phyloP scores from a whole-genome alignment of 1,284 basidiomycete genomes.

The Jaminaea rosea region DNA sequence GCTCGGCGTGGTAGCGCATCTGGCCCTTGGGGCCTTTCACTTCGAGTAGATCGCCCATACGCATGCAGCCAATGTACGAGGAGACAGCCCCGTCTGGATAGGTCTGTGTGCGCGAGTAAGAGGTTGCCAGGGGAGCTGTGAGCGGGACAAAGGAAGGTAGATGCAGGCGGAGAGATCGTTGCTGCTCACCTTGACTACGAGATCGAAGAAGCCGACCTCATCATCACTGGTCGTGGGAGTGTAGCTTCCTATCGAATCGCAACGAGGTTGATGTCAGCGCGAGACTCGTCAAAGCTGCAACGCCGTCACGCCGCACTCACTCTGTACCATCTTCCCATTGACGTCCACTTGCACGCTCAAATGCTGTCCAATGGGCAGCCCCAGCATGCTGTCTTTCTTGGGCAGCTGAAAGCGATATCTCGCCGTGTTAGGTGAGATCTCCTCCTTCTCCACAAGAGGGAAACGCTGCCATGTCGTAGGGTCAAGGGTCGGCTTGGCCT shows the following conservation, averaged over 20 bases:
- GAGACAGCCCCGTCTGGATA: constrained; percentile 97
- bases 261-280: too few relatives aligned
- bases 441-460: constrained; percentile 68
- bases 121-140: not conserved
- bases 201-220: constrained; percentile 84
- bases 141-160: not conserved
- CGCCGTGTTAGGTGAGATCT: constrained; percentile 69
- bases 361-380: constrained; percentile 92
- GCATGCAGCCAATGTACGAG: constrained; percentile 65
- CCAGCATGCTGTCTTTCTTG: constrained; percentile 64
- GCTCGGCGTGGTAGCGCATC: constrained; percentile 50
- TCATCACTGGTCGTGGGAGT: constrained; percentile 83
- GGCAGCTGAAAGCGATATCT: constrained; percentile 88
- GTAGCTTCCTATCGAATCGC: too few relatives aligned
- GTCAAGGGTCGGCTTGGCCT: constrained; percentile 59
- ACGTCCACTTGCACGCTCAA: constrained; percentile 84
- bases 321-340: constrained; percentile 75
- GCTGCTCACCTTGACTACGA: constrained; percentile 75
- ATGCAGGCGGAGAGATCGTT: not conserved
- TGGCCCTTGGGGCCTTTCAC: constrained; percentile 94
- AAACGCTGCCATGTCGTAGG: constrained; percentile 71
- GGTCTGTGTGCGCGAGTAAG: constrained; percentile 53
- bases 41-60: constrained; percentile 59
- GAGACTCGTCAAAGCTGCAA: too few relatives aligned
- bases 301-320: too few relatives aligned